Conservation (phyloP, 2,329 filamentous ascomycete species). For the Byssochlamys sp. region DNA sequence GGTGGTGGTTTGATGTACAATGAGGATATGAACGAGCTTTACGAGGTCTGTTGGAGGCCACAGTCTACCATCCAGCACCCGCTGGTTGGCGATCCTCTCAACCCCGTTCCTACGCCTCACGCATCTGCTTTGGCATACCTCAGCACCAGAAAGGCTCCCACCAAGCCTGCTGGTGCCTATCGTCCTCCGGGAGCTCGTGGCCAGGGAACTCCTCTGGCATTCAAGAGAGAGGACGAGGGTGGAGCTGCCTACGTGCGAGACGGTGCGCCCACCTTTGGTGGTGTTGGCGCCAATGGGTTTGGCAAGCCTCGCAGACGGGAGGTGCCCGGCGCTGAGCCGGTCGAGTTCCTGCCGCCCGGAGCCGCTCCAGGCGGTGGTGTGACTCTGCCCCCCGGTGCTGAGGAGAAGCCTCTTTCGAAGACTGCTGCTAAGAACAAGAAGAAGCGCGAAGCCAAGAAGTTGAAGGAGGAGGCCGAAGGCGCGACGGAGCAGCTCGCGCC, state of each 20-base stretch:
- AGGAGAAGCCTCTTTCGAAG: constrained; percentile 69
- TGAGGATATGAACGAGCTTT: constrained; percentile 87
- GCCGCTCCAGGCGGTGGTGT: constrained; percentile 59
- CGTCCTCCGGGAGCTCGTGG: constrained; percentile 88
- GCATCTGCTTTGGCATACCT: constrained; percentile 72
- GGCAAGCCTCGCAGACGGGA: constrained; percentile 62
- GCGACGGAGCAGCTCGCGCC: constrained; percentile 40
- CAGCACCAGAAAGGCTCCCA: constrained; percentile 80
- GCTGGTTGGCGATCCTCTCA: constrained; percentile 59
- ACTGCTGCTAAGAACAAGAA: constrained; percentile 94
- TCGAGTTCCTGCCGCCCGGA: constrained; percentile 56
- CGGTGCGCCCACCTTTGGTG: constrained; percentile 57
- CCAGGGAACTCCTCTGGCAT: constrained; percentile 76
- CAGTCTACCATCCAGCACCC: constrained; percentile 53
- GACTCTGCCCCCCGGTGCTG: constrained; percentile 55
- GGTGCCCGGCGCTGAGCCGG: constrained; percentile 76
- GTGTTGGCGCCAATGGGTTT: constrained; percentile 62
- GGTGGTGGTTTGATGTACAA: constrained; percentile 84
- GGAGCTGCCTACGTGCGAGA: constrained; percentile 80
- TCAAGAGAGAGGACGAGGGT: constrained; percentile 95
- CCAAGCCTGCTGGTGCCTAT: constrained; percentile 94
- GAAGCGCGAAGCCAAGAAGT: constrained; percentile 89
- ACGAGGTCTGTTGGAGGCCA: constrained; percentile 82
- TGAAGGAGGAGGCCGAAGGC: constrained; percentile 56
- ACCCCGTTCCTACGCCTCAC: constrained; percentile 66